Evolutionary conservation across 345 rosid genomes (phyloP), one percentile per base, ranked within the genome.

Genomic region (Lumnitzera racemosa): DNA sequence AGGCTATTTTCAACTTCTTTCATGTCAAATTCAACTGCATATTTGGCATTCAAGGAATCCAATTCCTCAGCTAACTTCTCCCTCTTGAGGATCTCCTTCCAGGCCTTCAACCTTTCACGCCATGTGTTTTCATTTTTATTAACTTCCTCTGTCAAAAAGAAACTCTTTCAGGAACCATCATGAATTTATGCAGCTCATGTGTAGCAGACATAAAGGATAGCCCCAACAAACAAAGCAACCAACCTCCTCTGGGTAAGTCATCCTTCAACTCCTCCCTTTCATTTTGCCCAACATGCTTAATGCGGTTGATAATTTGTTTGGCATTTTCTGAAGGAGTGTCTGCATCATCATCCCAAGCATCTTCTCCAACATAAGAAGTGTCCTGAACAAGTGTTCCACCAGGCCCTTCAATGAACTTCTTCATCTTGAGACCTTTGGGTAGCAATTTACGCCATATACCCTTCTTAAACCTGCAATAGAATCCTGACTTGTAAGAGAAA

Each of bases 21-120:
- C 98, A 89, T 85, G 81, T 91, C 98, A 79, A 91, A 89, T 68
- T 91, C 92, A 74, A 91, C 92, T n/a, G 77, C 95, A 77, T 83
- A 89, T 67, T 76, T 87, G 49, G 96, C 82, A 58, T 69, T 74
- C 64, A 73, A 64, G 51, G 92, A 79, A 70, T 71, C 82, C 67
- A 87, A 49, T 71, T 79, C 79, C 73, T 86, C 96, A 53, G 76
- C 70, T 54, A 88, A 13, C 70, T 86, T 85, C 59, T 88, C 98
- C 67, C 82, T 78, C 68, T 65, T 72, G 10, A 91, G 70, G 65
- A 88, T 74, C 70, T 78, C 90, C 71, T 83, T 81, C 98, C 98
- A 91, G 12, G 59, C 53, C 27, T 63, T 76, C 61, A 91, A 87
- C 71, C 96, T 85, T 63, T 83, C 87, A 67, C 75, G 87, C 98